Conservation (phyloP, 2,329 filamentous ascomycete genomes). For the Sporothrix globosa region DNA sequence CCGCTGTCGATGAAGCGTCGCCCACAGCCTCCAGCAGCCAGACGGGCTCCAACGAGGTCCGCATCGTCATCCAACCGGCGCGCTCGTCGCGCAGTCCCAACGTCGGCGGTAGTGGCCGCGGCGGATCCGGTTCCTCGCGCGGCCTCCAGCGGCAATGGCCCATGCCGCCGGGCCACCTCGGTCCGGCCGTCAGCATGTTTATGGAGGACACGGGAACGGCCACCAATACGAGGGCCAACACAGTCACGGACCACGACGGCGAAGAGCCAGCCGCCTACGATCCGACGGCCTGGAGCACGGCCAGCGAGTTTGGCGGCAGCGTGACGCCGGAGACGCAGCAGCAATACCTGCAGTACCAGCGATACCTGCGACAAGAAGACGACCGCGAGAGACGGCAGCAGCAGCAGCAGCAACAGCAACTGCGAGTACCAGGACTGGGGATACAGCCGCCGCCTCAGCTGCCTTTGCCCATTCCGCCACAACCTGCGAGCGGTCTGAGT, state of each 20-base stretch:
- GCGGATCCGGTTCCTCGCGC: neutral
- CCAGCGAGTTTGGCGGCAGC: conserved; percentile 42
- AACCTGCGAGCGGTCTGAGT: conserved; percentile 37
- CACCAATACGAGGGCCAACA: conserved; percentile 23
- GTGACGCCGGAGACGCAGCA: conserved; percentile 45
- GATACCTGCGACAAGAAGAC: conserved; percentile 37
- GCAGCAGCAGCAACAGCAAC: neutral
- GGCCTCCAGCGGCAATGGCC: conserved; percentile 38
- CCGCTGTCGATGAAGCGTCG: neutral
- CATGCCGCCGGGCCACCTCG: conserved; percentile 40
- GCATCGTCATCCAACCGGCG: conserved; percentile 43
- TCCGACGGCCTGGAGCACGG: conserved; percentile 40
- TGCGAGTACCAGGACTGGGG: neutral
- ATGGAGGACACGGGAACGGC: conserved; percentile 38
- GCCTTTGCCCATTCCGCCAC: neutral
- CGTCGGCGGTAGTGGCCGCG: neutral
- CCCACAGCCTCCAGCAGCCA: conserved; percentile 31
- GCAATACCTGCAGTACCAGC: conserved; percentile 29
- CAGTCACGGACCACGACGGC: neutral
- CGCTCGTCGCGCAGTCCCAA: conserved; percentile 29
- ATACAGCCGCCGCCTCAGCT: neutral
- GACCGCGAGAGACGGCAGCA: conserved; percentile 10
- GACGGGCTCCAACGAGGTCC: conserved; percentile 38
- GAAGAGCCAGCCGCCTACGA: conserved; percentile 31
- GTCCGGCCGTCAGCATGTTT: conserved; percentile 39